Evolutionary conservation across 495 filamentous ascomycete genomes (phyloP).

Genomic region (Neurospora hispaniola): DNA sequence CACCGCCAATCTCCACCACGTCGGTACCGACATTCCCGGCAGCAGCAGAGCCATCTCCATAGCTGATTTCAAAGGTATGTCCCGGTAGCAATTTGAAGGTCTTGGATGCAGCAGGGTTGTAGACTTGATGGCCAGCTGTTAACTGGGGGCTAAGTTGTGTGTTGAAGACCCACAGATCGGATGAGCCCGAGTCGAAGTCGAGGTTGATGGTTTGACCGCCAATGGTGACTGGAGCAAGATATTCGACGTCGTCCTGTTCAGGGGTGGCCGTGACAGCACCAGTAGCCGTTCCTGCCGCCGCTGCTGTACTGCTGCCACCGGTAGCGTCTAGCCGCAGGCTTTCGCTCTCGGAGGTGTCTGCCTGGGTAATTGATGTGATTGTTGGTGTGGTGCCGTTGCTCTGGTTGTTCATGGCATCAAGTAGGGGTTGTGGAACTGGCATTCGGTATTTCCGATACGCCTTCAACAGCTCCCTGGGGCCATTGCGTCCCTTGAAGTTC

Average conservation of each 20-base stretch:
- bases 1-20: conserved; percentile 63
- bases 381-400: neutral
- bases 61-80: conserved; percentile 53
- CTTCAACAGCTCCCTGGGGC: conserved; percentile 47
- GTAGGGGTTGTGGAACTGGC: conserved; percentile 29
- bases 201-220: conserved; percentile 65
- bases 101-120: conserved; percentile 48
- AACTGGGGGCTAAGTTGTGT: conserved; percentile 39
- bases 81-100: conserved; percentile 35
- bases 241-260: conserved; percentile 53
- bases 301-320: neutral
- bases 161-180: conserved; percentile 81
- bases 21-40: conserved; percentile 61
- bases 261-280: conserved; percentile 53
- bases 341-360: conserved; percentile 3
- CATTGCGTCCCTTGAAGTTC: conserved; percentile 39
- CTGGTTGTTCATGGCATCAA: conserved; percentile 26
- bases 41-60: conserved; percentile 64
- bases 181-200: conserved; percentile 76
- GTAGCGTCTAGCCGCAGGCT: conserved; percentile 4
- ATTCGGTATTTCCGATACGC: conserved; percentile 56
- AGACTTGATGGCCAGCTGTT: conserved; percentile 47
- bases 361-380: neutral
- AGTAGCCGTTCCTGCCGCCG: neutral
- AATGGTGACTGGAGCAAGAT: conserved; percentile 58